Percentiles rank a stretch among this genome's conserved stretches.
Conservation (phyloP, 2,329 filamentous ascomycete species). For the Aspergillaceae sp. region DNA sequence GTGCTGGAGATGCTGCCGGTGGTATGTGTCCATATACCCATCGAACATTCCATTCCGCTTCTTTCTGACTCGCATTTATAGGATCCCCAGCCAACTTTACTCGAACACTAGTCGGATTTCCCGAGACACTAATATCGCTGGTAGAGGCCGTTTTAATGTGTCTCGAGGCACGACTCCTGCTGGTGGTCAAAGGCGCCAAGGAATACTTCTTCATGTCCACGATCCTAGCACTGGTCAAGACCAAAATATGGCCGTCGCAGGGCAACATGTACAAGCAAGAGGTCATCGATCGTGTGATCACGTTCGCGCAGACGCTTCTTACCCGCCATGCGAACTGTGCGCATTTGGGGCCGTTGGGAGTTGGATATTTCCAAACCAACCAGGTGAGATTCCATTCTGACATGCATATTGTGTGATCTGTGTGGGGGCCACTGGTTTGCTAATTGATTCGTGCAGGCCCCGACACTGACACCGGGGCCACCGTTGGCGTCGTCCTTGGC, state of each 20-base stretch:
- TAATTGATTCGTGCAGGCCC: neutral
- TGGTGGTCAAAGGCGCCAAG: slow-evolving; percentile 31
- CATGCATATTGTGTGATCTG: neutral
- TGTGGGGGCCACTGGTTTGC: neutral
- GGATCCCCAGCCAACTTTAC: slow-evolving; percentile 12
- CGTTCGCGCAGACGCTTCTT: slow-evolving; percentile 29
- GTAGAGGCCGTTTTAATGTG: slow-evolving; percentile 22
- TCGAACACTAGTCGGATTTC: slow-evolving; percentile 21
- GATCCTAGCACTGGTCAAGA: slow-evolving; percentile 26
- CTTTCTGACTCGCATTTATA: neutral
- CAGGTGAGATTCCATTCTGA: slow-evolving; percentile 11
- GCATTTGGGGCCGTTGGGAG: slow-evolving; percentile 20
- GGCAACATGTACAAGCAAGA: slow-evolving; percentile 26
- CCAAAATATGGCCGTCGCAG: slow-evolving; percentile 26
- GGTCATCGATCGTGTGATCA: slow-evolving; percentile 27
- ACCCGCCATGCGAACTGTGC: slow-evolving; percentile 24
- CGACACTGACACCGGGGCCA: slow-evolving; percentile 3
- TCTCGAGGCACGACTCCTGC: slow-evolving; percentile 22
- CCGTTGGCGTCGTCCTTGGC: slow-evolving; percentile 13
- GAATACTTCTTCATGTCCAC: slow-evolving; percentile 34
- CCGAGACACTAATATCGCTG: slow-evolving; percentile 26
- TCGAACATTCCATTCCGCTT: neutral
- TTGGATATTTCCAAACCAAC: slow-evolving; percentile 24
- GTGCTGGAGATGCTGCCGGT: slow-evolving; percentile 12
- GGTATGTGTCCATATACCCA: slow-evolving; percentile 11